Evolutionary conservation across 2,329 filamentous ascomycete genomes (phyloP).

Genomic region (Xylariaceae sp.): DNA sequence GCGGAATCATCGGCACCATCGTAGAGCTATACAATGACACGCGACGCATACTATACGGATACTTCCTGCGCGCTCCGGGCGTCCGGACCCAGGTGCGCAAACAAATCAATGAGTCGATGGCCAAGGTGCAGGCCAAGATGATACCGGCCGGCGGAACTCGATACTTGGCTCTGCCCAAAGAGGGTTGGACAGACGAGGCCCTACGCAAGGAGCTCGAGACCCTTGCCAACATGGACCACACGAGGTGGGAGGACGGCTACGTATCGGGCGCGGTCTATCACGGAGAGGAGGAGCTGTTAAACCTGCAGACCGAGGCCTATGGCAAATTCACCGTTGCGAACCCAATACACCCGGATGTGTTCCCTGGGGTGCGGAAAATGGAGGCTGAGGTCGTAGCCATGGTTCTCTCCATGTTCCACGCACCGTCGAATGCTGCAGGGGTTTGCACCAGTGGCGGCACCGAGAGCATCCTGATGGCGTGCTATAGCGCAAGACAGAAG

Average conservation of each 20-base stretch:
- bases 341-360: constrained; percentile 96
- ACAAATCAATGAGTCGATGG: constrained; percentile 78
- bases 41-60: constrained; percentile 76
- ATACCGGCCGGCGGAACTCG: constrained; percentile 73
- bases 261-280: constrained; percentile 97
- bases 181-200: constrained; percentile 80
- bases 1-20: constrained; percentile 80
- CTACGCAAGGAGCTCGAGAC: constrained; percentile 78
- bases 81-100: constrained; percentile 84
- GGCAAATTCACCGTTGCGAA: constrained; percentile 94
- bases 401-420: constrained; percentile 89
- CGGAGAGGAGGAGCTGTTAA: constrained; percentile 78
- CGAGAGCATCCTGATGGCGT: constrained; percentile 96
- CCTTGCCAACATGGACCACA: constrained; percentile 86
- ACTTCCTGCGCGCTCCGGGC: constrained; percentile 84
- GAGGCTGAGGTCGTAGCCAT: constrained; percentile 97
- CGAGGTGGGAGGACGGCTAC: constrained; percentile 92
- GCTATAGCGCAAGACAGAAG: constrained; percentile 86
- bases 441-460: constrained; percentile 92
- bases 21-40: constrained; percentile 72
- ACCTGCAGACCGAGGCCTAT: constrained; percentile 90
- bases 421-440: constrained; percentile 80
- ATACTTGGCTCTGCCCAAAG: constrained; percentile 76
- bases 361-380: constrained; percentile 98
- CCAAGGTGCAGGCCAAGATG: constrained; percentile 82